Percentiles rank a stretch among this genome's conserved stretches.
These are phyloP conservation scores for Trametes pubescens DNA, from an alignment of 1,284 basidiomycete genomes.

Conservation along the genomic window DNA sequence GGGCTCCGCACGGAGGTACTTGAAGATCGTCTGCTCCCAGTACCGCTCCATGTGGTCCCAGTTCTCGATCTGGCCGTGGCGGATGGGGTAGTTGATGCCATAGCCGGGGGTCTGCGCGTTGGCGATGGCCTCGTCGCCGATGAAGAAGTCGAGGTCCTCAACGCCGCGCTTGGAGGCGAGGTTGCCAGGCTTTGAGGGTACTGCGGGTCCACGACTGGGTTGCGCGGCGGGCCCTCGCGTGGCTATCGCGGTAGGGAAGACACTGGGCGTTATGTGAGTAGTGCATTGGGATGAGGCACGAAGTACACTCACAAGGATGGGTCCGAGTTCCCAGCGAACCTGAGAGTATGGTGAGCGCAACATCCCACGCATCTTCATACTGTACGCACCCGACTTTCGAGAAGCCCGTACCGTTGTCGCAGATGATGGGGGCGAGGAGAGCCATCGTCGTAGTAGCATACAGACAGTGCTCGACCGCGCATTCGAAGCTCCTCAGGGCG, in stretches of 20 bases:
- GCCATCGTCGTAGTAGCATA: conserved; percentile 62
- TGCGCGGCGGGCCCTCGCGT: conserved; percentile 77
- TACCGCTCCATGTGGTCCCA: conserved; percentile 99
- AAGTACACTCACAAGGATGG: conserved; percentile 85
- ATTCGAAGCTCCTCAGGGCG: not conserved
- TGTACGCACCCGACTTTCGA: conserved; percentile 92
- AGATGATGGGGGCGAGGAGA: conserved; percentile 88
- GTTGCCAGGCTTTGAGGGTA: conserved; percentile 88
- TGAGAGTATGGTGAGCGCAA: conserved; percentile 43
- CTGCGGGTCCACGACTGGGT: conserved; percentile 72
- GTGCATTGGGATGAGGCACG: conserved; percentile 9
- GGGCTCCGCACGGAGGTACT: conserved; percentile 97
- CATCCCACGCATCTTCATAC: not conserved
- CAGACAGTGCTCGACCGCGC: conserved; percentile 6
- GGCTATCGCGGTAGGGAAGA: conserved; percentile 96
- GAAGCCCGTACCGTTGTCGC: conserved; percentile 98
- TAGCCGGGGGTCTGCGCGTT: conserved; percentile 93
- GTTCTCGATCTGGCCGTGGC: conserved; percentile 98
- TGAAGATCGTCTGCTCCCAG: conserved; percentile 99
- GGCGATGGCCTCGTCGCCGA: conserved; percentile 97
- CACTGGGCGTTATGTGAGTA: conserved; percentile 52
- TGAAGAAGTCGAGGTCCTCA: conserved; percentile 99
- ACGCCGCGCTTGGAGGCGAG: conserved; percentile 97
- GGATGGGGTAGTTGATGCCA: conserved; percentile 95
- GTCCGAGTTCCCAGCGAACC: conserved; percentile 98